These are phyloP conservation scores for Xylaria sp. DNA, from an alignment of 2,329 filamentous ascomycete species.

Conservation along the genomic window DNA sequence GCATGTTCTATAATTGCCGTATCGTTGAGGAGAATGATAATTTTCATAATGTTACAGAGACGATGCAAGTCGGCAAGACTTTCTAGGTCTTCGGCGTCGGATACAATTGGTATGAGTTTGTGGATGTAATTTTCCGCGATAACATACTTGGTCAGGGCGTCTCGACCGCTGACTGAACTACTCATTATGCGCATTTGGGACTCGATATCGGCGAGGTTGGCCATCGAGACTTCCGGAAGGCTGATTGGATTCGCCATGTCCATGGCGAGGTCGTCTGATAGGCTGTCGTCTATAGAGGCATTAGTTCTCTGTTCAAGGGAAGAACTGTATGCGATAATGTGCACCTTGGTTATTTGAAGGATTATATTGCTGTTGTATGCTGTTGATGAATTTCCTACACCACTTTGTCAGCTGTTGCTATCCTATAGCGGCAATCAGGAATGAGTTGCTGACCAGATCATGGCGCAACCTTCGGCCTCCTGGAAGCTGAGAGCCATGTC, in stretches of 20 bases:
- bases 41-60: constrained; percentile 98
- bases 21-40: constrained; percentile 92
- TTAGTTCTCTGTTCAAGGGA: constrained; percentile 43
- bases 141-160: constrained; percentile 88
- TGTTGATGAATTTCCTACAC: constrained; percentile 87
- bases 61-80: constrained; percentile 87
- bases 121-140: constrained; percentile 86
- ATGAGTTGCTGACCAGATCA: constrained; percentile 77
- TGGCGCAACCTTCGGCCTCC: constrained; percentile 91
- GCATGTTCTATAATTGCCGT: constrained; percentile 93
- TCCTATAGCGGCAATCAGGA: neutral
- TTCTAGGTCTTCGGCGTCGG: constrained; percentile 91
- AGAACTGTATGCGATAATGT: constrained; percentile 37
- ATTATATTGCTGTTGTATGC: constrained; percentile 80
- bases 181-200: constrained; percentile 83
- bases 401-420: constrained; percentile 43
- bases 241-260: constrained; percentile 77
- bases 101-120: constrained; percentile 86
- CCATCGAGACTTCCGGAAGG: constrained; percentile 83
- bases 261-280: constrained; percentile 86
- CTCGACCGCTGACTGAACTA: constrained; percentile 78
- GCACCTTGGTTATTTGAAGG: constrained; percentile 71
- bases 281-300: constrained; percentile 74
- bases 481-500: constrained; percentile 99
- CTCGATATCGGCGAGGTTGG: constrained; percentile 86